Evolutionary conservation across 163 green algal species (phyloP).

Genomic region (Scenedesmus sp.): DNA sequence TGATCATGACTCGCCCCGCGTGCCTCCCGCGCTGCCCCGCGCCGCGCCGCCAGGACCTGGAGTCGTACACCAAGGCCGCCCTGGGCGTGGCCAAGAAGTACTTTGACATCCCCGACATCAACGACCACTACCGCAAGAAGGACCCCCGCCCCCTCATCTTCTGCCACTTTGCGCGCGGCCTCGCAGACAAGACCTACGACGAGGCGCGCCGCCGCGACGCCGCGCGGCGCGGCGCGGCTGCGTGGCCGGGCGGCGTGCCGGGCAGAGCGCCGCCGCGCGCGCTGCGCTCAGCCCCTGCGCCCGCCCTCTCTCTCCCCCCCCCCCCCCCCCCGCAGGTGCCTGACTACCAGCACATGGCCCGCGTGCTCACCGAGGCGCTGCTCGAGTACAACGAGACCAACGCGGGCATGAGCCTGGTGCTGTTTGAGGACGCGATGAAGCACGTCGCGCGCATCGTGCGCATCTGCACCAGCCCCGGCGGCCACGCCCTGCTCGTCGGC

Average conservation of each 20-base stretch:
- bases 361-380: conserved; percentile 79
- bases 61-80: conserved; percentile 81
- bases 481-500: conserved; percentile 81
- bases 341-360: conserved; percentile 72
- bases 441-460: conserved; percentile 84
- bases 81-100: conserved; percentile 80
- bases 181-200: conserved; percentile 83
- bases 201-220: conserved; percentile 53
- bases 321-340: conserved; percentile 27
- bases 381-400: conserved; percentile 91
- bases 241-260: too few relatives aligned
- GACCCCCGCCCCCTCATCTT: conserved; percentile 89
- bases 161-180: conserved; percentile 82
- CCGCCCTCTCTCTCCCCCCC: neutral
- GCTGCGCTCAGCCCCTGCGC: neutral
- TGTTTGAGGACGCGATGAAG: conserved; percentile 94
- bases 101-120: conserved; percentile 71
- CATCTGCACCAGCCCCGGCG: conserved; percentile 79
- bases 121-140: conserved; percentile 90
- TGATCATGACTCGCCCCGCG: neutral
- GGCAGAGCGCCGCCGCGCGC: too few relatives aligned
- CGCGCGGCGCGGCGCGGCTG: neutral
- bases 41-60: conserved; percentile 63
- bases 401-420: conserved; percentile 85
- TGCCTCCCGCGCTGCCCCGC: neutral